Base-by-base conservation (phyloP, 73 alveolate species). In the Paramecium octaurelia region DNA sequence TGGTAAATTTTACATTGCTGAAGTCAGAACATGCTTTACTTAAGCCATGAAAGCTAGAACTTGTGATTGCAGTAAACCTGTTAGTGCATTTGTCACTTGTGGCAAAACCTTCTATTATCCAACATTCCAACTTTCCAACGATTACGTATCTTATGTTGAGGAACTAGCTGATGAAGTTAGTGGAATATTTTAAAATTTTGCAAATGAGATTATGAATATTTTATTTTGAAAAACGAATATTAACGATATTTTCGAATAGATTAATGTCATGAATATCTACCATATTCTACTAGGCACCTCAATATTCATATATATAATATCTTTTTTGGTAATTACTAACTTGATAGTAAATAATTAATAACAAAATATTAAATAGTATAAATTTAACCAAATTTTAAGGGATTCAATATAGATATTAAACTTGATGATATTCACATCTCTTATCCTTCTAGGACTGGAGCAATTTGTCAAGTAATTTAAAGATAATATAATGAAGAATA, bases 201-300 rank as follows among this genome's bases (percentile, higher is more conserved):
- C 31, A 27, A 27, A 27, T 27, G 31, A 27, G 31, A 27, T 27
- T 27, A 27, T 27, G 31, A 27, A 54, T 54, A 54, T 44, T 14
- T 80, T 42, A 20, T 80, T 18, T 11, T 42, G 8, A 44, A 80
- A 80, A 80, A 80, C 91, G 91, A 80, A 42, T 80, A 24, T 44
- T 44, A 34, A 80, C 46, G 91, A 12, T 42, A 18, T 80, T 44
- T 21, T 80, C 58, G 91, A 44, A 80, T 21, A 31, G 18, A 24
- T 23, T 80, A 35, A 46, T 80, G 73, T 40, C 91, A 80, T 80
- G 76, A 76, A 27, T 46, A 24, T 76, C 76, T n/a, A 46, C 91
- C 21, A 18, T 80, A 42, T 80, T 2, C 20, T 44, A 11, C 12
- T 23, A 8, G 76, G 76, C 27, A 48, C 44, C 57, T 16, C 46